Evolutionary conservation across 129 eudicot genomes (phyloP).

Genomic region (Pittosporum tobira): DNA sequence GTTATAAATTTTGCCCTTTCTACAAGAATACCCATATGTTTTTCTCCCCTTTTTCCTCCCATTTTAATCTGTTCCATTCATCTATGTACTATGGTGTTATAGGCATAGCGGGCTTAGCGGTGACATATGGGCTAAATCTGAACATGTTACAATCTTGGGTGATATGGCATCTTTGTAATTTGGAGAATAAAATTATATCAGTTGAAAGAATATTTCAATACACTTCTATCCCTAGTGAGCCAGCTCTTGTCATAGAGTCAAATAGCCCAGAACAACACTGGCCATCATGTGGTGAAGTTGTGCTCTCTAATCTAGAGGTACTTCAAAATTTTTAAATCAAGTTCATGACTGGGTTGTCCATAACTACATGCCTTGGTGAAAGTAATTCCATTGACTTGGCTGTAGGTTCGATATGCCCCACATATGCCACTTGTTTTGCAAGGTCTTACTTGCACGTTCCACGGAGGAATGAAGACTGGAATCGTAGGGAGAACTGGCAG

Average conservation of each 20-base stretch:
- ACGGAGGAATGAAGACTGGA: conserved; percentile 82
- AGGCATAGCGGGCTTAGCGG: conserved; percentile 85
- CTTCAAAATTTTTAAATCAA: background rate
- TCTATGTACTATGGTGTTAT: background rate
- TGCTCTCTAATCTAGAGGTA: conserved; percentile 57
- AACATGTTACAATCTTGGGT: conserved; percentile 60
- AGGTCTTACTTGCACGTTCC: conserved; percentile 79
- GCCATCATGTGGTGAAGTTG: conserved; percentile 77
- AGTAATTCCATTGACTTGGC: background rate
- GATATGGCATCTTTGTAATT: conserved; percentile 47
- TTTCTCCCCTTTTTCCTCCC: background rate
- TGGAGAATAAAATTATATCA: conserved; percentile 77
- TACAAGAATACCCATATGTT: background rate
- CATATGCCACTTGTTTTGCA: conserved; percentile 90
- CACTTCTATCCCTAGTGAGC: conserved; percentile 58
- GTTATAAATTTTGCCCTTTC: too few species aligned
- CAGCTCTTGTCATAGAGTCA: conserved; percentile 62
- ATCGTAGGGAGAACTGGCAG: conserved; percentile 98
- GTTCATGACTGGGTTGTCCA: conserved; percentile 1
- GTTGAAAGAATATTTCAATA: conserved; percentile 93
- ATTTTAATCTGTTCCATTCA: background rate
- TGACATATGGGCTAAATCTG: conserved; percentile 78
- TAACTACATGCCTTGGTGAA: background rate
- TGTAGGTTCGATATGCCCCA: conserved; percentile 79
- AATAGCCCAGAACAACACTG: conserved; percentile 45